Evolutionary conservation across 2,329 filamentous ascomycete species (phyloP).

Genomic region (Scedosporium dehoogii): DNA sequence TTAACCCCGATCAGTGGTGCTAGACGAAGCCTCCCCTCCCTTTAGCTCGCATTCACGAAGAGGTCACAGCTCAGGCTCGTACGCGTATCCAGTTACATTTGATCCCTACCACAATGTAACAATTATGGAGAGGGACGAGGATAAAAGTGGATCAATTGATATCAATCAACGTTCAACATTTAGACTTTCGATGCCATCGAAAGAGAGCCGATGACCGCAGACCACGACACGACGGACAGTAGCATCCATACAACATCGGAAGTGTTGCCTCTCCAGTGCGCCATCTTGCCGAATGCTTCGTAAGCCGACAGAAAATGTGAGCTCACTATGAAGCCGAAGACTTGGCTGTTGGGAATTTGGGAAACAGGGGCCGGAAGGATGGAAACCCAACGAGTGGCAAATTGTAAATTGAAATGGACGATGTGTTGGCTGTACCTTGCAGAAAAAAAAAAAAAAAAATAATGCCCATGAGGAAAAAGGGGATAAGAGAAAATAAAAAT

Average conservation of each 20-base stretch:
- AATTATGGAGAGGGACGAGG: neutral
- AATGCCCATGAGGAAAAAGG: neutral
- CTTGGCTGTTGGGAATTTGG: neutral
- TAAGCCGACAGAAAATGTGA: too few relatives aligned
- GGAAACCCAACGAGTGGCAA: neutral
- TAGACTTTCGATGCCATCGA: too few relatives aligned
- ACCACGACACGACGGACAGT: too few relatives aligned
- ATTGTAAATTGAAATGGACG: neutral
- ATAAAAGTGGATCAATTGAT: neutral
- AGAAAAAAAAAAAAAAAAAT: neutral
- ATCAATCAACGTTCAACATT: neutral
- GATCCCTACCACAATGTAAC: neutral
- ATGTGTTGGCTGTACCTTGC: neutral
- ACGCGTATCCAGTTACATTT: neutral
- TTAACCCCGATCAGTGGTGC: neutral
- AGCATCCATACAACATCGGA: too few relatives aligned
- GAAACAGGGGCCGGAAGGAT: neutral
- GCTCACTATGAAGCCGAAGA: too few relatives aligned
- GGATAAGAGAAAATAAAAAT: neutral
- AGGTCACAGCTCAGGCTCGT: neutral
- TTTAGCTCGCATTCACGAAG: neutral
- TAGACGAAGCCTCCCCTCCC: neutral
- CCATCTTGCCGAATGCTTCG: too few relatives aligned
- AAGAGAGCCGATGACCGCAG: too few relatives aligned
- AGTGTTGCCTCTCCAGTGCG: too few relatives aligned